Evolutionary conservation across 257 asterid species (phyloP), one percentile per base, ranked within the genome.

Genomic region (Solanum habrochaites): DNA sequence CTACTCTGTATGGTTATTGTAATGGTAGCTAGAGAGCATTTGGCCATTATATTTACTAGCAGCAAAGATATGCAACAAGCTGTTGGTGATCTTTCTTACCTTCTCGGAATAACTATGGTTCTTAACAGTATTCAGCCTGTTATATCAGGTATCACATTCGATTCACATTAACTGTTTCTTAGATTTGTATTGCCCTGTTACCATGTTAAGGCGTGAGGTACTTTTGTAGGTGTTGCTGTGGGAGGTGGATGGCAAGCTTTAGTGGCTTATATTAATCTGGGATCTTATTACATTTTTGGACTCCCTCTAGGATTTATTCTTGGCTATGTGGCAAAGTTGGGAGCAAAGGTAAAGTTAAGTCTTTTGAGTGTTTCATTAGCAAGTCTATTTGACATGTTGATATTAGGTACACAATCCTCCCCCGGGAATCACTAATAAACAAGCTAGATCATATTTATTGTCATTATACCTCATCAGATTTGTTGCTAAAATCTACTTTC

Each of bases 161-260:
- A 15, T 13, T 75, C 60, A 75, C 58, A 45, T 60, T 42, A 75
- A 60, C 83, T 75, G 14, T 42, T 75, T n/a, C 60, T 15, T 75
- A 14, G 37, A n/a, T 75, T 75, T 75, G 60, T 42, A 14, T n/a
- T 6, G 32, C 18, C 52, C 39, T 6, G 6, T 21, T 21, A 73
- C 52, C 32, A 40, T 74, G 35, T 23, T 74, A 74, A 74, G 12
- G 3, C 37, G 3, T 13, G 60, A 2, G 60, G 60, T 40, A 40
- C 60, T 75, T 67, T 60, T 85, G 91, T 88, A 94, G 98, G 98
- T 60, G 97, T 94, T 81, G 98, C 97, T 0, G 93, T 95, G 18
- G 97, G 97, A 87, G 95, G 97, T 49, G 98, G 98, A 70, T 95
- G 98, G 98, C 98, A 94, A 91, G 94, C 93, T 85, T 85, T 93